phyloP scores from a whole-genome alignment of 2,329 filamentous ascomycete genomes.

The Fusarium sp. region DNA sequence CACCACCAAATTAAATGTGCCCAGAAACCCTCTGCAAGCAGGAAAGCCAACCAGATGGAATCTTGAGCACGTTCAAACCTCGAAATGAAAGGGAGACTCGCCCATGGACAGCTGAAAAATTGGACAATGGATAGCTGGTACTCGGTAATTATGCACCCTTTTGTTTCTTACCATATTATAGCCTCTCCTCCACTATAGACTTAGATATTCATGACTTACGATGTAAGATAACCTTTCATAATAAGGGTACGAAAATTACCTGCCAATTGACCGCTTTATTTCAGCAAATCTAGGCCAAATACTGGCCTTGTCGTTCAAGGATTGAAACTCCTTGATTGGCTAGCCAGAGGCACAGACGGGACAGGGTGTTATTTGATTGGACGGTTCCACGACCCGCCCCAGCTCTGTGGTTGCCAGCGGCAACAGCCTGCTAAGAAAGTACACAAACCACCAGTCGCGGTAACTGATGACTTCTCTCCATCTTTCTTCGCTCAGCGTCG shows the following conservation, averaged over 20 bases:
- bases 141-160: background rate
- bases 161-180: constrained; percentile 15
- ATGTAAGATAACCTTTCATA: constrained; percentile 10
- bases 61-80: background rate
- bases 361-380: constrained; percentile 26
- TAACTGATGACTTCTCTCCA: constrained; percentile 24
- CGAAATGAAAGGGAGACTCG: background rate
- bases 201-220: constrained; percentile 27
- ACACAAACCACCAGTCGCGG: constrained; percentile 48
- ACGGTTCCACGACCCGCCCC: background rate
- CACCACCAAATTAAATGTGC: background rate
- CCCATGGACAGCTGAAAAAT: background rate
- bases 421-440: constrained; percentile 48
- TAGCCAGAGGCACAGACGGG: background rate
- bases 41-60: background rate
- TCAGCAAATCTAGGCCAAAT: background rate
- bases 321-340: constrained; percentile 6
- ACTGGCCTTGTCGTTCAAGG: background rate
- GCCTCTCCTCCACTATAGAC: constrained; percentile 32
- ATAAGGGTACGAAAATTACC: constrained; percentile 5
- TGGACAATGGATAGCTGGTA: background rate
- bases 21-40: background rate
- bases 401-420: constrained; percentile 43
- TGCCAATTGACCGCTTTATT: constrained; percentile 10
- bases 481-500: constrained; percentile 32